Base-by-base conservation (phyloP, 2,329 filamentous ascomycete genomes). In the Neocatenulostroma microsporum region DNA sequence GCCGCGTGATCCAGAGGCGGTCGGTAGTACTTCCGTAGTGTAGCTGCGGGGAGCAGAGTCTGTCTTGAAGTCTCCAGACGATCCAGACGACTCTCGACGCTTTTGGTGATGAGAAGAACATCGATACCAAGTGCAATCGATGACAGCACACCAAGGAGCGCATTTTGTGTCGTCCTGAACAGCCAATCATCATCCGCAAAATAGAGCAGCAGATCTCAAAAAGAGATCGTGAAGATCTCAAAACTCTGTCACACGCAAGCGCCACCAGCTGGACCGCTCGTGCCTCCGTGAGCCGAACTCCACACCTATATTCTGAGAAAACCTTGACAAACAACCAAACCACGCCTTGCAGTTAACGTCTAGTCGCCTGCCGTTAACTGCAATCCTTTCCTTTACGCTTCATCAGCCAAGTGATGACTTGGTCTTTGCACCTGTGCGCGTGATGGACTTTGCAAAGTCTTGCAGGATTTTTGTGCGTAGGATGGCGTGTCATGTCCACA, bases 281-380 rank as follows among this genome's bases (percentile, higher is more conserved):
- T 24, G 8, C n/a, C 21, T 24, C n/a, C 21, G 21, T 24, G 14
- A 34, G 31, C 31, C 31, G 31, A 34, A 14, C 31, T 25, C 31
- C 31, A 21, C 30, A 15, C 28, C 19, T 17, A 12, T 21, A 8
- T 4, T 18, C 3, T 15, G 10, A 20, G 24, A 13, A 37, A 37
- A 37, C 34, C 25, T 21, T 37, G 34, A 37, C 26, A 30, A 30
- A 30, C 26, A 8, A 11, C 18, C 12, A 19, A 30, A n/a, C 11
- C 8, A n/a, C 13, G 14, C 38, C 39, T 36, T 46, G 34, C 44
- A 41, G 31, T 41, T 47, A 44, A 45, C 44, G 37, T 34, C 32
- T 41, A 46, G 39, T 32, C 31, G 19, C n/a, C 32, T 44, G 34
- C 44, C 39, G 34, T 40, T 45, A 47, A 43, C 44, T 47, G 44